Base-by-base conservation (phyloP, 345 rosid species). In the Eucalyptus brandiana region DNA sequence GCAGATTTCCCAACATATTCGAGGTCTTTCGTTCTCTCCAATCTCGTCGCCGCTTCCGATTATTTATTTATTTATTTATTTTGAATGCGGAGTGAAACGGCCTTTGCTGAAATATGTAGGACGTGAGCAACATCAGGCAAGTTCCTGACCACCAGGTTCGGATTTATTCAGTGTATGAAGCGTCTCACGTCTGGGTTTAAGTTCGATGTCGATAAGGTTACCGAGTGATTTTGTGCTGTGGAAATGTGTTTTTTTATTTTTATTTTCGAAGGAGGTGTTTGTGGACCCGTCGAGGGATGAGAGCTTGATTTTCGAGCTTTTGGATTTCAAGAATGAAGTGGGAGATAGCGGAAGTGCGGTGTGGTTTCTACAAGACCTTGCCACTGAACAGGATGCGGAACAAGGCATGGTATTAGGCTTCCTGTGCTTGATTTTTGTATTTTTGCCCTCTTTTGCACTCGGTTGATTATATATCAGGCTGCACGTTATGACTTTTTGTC, bases 321-420 rank as follows among this genome's bases (percentile, higher is more conserved):
- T 96, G 69, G 99, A 97, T 86, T 93, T 92, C 88, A 96, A 97
- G 93, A 89, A 88, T 87, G 97, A 96, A 30, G 93, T 96, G 90
- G 93, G 80, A 2, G 97, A 96, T 86, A 87, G 89, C 86, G 95
- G 92, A 24, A 94, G 97, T 91, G 97, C 97, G 18, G 89, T 91
- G 49, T 96, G 99, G 99, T 96, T 96, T 90, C 96, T 96, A 89
- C 92, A 92, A 21, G 97, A 96, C 92, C 97, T 96, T 89, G 94
- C 96, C 40, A 89, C 76, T 34, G 97, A 95, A 48, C 97, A 97
- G 89, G 96, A 96, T 44, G 99, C 97, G 14, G 96, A 94, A 90
- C 96, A 94, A 15, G 92, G 89, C 89, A 91, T 92, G 92, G 99
- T 97, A 92, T 45, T 13, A 58, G 56, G 65, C 62, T 12, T 80